phyloP scores from a whole-genome alignment of 306 rosid genomes.

The Medicago truncatula region DNA sequence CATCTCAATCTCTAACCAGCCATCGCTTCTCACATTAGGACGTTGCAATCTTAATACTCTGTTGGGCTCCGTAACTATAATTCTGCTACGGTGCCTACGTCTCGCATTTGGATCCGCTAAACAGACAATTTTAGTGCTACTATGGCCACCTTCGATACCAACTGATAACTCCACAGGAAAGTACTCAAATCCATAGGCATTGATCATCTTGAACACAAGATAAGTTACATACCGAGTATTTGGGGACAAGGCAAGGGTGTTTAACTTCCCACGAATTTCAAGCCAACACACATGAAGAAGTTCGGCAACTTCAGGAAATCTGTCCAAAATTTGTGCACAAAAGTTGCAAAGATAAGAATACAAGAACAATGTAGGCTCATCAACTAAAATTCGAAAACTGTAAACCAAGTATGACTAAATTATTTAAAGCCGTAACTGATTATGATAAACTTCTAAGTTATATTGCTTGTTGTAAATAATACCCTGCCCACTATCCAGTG shows the following conservation, averaged over 20 bases:
- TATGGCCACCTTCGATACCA: conserved; percentile 28
- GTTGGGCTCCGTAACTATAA: neutral
- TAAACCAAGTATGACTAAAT: neutral
- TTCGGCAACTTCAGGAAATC: conserved; percentile 71
- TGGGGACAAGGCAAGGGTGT: conserved; percentile 52
- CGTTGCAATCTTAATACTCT: neutral
- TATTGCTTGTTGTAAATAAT: too few species aligned
- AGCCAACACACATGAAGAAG: conserved; percentile 70
- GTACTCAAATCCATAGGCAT: conserved; percentile 49
- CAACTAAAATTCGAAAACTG: neutral
- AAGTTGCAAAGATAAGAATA: neutral
- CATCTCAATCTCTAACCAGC: conserved; percentile 73
- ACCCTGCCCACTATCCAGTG: too few species aligned
- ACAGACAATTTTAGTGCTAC: conserved; percentile 35
- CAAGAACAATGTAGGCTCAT: too few species aligned
- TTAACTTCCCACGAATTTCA: conserved; percentile 68
- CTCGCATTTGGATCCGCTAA: conserved; percentile 2
- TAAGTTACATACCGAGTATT: conserved; percentile 58
- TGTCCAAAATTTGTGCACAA: conserved; percentile 31
- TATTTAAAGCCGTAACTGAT: neutral
- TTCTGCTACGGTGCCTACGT: neutral
- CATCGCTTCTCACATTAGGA: conserved; percentile 56
- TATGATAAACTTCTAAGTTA: too few species aligned
- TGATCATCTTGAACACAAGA: conserved; percentile 57
- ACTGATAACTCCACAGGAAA: conserved; percentile 52